A percentile compares a stretch with the other conserved stretches of the same genome.
Evolutionary conservation across 1,139 yeast genomes (phyloP).

Genomic region (Kodamaea plutei): DNA sequence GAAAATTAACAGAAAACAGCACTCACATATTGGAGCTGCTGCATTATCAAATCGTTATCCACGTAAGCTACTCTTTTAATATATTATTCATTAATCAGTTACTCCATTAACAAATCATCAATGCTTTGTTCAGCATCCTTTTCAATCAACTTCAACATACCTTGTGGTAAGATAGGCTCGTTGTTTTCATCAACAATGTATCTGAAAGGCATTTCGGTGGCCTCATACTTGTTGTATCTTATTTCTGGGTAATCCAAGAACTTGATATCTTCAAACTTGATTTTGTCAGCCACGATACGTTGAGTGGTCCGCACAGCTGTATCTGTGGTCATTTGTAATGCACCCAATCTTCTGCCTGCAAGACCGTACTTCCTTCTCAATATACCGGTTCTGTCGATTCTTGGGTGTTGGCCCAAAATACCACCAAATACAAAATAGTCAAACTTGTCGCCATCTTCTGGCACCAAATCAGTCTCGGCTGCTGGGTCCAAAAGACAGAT

Average conservation of each 20-base stretch:
- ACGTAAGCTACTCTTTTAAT: too few relatives aligned
- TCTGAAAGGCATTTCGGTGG: slow-evolving; percentile 97
- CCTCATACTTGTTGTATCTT: slow-evolving; percentile 79
- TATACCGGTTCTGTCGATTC: slow-evolving; percentile 91
- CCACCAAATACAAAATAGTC: slow-evolving; percentile 96
- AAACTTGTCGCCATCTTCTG: slow-evolving; percentile 60
- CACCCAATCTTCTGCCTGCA: slow-evolving; percentile 80
- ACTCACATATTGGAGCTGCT: too few relatives aligned
- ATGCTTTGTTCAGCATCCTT: slow-evolving; percentile 77
- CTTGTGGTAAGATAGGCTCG: slow-evolving; percentile 82
- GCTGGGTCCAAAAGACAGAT: slow-evolving; percentile 89
- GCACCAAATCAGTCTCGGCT: slow-evolving; percentile 68
- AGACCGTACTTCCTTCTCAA: slow-evolving; percentile 75
- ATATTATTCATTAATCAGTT: too few relatives aligned
- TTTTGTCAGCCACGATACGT: slow-evolving; percentile 56
- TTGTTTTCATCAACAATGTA: slow-evolving; percentile 64
- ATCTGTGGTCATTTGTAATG: slow-evolving; percentile 93
- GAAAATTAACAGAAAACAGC: too few relatives aligned
- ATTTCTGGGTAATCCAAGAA: slow-evolving; percentile 94
- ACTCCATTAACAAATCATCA: slow-evolving; percentile 50
- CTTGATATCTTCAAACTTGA: slow-evolving; percentile 62
- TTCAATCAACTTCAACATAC: slow-evolving; percentile 84
- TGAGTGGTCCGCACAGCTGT: slow-evolving; percentile 93
- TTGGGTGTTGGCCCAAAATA: slow-evolving; percentile 93
- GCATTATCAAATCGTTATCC: too few relatives aligned